A percentile compares a stretch with the other conserved stretches of the same genome.
These are phyloP conservation scores for Mycena venus DNA, from an alignment of 768 basidiomycete genomes.

Conservation along the genomic window DNA sequence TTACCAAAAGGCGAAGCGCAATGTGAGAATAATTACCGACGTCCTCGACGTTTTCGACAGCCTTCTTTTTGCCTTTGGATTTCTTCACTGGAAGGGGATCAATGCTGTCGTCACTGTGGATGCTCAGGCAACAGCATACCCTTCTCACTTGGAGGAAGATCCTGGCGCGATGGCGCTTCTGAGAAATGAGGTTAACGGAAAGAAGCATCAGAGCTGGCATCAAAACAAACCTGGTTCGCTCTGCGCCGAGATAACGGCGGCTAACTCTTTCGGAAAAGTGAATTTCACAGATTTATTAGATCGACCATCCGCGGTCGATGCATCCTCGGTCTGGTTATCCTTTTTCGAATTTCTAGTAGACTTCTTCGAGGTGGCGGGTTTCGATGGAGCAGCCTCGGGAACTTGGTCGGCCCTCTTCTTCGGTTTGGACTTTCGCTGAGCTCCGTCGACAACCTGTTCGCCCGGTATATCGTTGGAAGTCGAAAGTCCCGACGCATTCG, in stretches of 20 bases:
- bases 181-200: background rate
- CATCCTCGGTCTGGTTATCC: background rate
- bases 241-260: background rate
- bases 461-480: no score
- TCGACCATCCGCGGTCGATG: background rate
- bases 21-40: constrained; percentile 24
- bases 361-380: constrained; percentile 3
- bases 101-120: background rate
- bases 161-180: background rate
- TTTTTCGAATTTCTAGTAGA: constrained; percentile 32
- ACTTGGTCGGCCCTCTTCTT: background rate
- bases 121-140: background rate
- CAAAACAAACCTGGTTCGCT: background rate
- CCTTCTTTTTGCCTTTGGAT: constrained; percentile 21
- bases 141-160: background rate
- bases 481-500: no score
- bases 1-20: background rate
- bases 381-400: background rate
- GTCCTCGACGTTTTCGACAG: constrained; percentile 2
- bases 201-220: background rate
- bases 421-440: background rate
- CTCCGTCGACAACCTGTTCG: background rate
- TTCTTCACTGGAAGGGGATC: constrained; percentile 9
- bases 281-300: constrained; percentile 11
- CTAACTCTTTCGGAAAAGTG: constrained; percentile 1